Percentiles rank a stretch among this genome's conserved stretches.
phyloP scores from a whole-genome alignment of 805 yeast species.

The Pichia cabralensis region DNA sequence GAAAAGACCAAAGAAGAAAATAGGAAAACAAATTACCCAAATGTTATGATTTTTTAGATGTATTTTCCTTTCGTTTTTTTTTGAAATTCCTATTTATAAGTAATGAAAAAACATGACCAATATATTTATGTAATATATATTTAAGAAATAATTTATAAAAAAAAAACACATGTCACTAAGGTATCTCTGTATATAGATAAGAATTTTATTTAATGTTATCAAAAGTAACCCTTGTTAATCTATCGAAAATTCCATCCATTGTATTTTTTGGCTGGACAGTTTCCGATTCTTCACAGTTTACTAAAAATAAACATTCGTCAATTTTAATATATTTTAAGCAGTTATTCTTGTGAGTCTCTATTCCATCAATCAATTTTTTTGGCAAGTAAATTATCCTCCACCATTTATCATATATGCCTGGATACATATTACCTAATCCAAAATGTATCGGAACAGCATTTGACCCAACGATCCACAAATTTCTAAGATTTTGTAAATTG shows the following conservation, averaged over 20 bases:
- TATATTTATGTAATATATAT: no score
- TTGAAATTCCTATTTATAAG: no score
- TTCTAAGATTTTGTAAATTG: conserved; percentile 21
- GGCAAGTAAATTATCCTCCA: conserved; percentile 47
- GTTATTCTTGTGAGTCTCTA: conserved; percentile 1
- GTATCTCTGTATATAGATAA: neutral
- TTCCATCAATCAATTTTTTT: conserved; percentile 23
- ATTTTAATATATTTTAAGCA: conserved; percentile 35
- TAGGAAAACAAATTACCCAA: conserved; percentile 8
- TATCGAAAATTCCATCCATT: conserved; percentile 38
- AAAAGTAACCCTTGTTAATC: conserved; percentile 8
- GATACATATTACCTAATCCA: conserved; percentile 44
- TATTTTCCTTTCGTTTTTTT: no score
- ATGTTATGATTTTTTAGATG: no score
- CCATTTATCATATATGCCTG: conserved; percentile 49
- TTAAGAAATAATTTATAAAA: neutral
- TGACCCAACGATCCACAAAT: conserved; percentile 38
- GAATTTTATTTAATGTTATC: neutral
- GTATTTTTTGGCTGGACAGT: conserved; percentile 34
- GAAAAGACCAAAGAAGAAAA: conserved; percentile 9
- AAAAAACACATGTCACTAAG: no score
- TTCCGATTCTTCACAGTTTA: conserved; percentile 10
- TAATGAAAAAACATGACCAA: no score
- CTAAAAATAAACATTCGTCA: conserved; percentile 39
- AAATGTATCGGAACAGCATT: conserved; percentile 46